These are phyloP conservation scores for Kwoniella heveanensis DNA, from an alignment of 768 basidiomycete species.

Conservation along the genomic window DNA sequence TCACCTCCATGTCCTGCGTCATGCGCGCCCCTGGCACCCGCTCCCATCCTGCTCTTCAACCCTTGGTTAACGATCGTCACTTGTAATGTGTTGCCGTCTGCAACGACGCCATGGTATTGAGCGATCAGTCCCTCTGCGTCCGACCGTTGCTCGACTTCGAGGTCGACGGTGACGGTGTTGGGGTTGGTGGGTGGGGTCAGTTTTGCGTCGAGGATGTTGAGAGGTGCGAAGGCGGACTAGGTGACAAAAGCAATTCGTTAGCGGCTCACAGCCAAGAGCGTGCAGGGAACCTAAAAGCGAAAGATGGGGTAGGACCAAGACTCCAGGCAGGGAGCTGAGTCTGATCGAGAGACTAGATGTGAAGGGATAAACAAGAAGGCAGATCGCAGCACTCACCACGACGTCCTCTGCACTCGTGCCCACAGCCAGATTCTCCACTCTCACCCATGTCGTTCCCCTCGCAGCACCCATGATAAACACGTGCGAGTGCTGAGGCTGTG, in stretches of 20 bases:
- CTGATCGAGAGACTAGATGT: neutral
- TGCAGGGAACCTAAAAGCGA: no score
- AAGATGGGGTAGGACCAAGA: no score
- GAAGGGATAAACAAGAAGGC: neutral
- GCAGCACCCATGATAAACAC: conserved; percentile 52
- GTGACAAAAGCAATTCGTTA: neutral
- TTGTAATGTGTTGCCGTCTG: conserved; percentile 73
- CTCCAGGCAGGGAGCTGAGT: no score
- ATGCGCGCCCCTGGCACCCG: no score
- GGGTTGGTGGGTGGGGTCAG: conserved; percentile 57
- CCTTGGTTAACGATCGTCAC: conserved; percentile 62
- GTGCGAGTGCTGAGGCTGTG: conserved; percentile 3
- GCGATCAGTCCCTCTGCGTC: conserved; percentile 69
- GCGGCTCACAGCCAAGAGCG: no score
- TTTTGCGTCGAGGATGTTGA: conserved; percentile 61
- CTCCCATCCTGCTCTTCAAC: conserved; percentile 29
- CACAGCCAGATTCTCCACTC: conserved; percentile 70
- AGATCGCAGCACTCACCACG: conserved; percentile 56
- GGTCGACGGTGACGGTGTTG: conserved; percentile 63
- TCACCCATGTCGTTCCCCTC: conserved; percentile 60
- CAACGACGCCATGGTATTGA: conserved; percentile 77
- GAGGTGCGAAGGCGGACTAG: conserved; percentile 77
- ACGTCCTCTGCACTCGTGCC: conserved; percentile 84
- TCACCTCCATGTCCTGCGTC: no score
- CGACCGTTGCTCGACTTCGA: conserved; percentile 69